phyloP scores from a whole-genome alignment of 1,284 basidiomycete species.

The Trametes hirsuta region DNA sequence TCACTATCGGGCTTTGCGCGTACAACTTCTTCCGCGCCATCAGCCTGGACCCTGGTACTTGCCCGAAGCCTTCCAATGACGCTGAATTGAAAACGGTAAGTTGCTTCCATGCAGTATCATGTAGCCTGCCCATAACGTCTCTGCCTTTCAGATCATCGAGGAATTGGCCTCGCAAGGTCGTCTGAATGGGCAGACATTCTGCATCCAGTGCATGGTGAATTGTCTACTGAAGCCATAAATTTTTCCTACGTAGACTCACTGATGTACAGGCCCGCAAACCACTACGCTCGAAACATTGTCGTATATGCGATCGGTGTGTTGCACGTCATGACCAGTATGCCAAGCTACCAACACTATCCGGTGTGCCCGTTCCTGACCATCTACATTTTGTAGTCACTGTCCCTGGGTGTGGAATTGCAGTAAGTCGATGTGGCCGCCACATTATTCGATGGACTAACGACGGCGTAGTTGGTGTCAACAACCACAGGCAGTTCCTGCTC shows the following conservation, averaged over 20 bases:
- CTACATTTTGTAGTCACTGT: slow-evolving; percentile 70
- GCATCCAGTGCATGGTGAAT: slow-evolving; percentile 88
- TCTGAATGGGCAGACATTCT: slow-evolving; percentile 95
- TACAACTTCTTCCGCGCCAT: slow-evolving; percentile 93
- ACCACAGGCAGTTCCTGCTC: slow-evolving; percentile 93
- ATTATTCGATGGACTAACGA: slow-evolving; percentile 3
- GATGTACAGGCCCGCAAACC: slow-evolving; percentile 77
- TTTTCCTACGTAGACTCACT: too few species aligned
- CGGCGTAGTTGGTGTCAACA: slow-evolving; percentile 82
- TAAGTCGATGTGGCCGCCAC: slow-evolving; percentile 41
- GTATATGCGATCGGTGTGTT: slow-evolving; percentile 89
- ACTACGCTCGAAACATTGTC: slow-evolving; percentile 94
- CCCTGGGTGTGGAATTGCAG: slow-evolving; percentile 99
- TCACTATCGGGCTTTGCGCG: slow-evolving; percentile 72
- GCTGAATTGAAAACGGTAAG: slow-evolving; percentile 81
- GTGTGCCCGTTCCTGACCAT: not conserved
- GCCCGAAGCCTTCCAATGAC: slow-evolving; percentile 78
- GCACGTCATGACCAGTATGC: slow-evolving; percentile 90
- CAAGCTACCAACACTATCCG: not conserved
- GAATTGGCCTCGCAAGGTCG: slow-evolving; percentile 86
- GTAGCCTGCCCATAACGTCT: not conserved
- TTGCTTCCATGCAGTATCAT: slow-evolving; percentile 13
- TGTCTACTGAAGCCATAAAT: not conserved
- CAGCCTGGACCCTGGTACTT: slow-evolving; percentile 89
- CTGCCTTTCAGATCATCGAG: slow-evolving; percentile 71